phyloP scores from a whole-genome alignment of 2,329 filamentous ascomycete genomes.

The Sarocladiaceae sp. region DNA sequence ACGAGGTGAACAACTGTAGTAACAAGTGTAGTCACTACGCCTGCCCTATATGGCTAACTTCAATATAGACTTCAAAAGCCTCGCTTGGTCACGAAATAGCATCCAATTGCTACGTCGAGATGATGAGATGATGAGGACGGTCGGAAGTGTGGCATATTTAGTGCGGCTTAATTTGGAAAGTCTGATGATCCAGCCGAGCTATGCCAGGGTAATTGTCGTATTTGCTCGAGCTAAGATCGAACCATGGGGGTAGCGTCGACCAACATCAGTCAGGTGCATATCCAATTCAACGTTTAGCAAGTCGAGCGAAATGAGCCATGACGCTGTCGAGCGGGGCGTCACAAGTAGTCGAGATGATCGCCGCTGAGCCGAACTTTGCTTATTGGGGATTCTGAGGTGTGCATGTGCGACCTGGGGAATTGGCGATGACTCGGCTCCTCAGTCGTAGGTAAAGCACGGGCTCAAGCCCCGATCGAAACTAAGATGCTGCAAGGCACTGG shows the following conservation, averaged over 20 bases:
- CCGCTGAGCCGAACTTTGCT: not conserved
- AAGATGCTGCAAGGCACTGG: not conserved
- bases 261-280: not conserved
- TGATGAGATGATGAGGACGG: not conserved
- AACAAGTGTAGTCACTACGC: too few relatives aligned
- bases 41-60: too few relatives aligned
- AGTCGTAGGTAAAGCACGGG: too few relatives aligned
- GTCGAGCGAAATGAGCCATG: conserved; percentile 1
- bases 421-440: too few relatives aligned
- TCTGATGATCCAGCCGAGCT: not conserved
- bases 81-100: too few relatives aligned
- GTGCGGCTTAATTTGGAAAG: not conserved
- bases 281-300: not conserved
- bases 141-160: not conserved
- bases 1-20: too few relatives aligned
- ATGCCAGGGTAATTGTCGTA: not conserved
- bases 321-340: not conserved
- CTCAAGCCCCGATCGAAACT: too few relatives aligned
- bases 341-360: not conserved
- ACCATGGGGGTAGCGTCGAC: not conserved
- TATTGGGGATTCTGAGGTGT: too few relatives aligned
- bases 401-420: too few relatives aligned
- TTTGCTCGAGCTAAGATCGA: not conserved
- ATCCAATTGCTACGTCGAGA: too few relatives aligned
- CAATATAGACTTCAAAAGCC: too few relatives aligned